A percentile compares a stretch with the other conserved stretches of the same genome.
Conservation (phyloP, 306 rosid genomes). For the Rubus parviflorus region DNA sequence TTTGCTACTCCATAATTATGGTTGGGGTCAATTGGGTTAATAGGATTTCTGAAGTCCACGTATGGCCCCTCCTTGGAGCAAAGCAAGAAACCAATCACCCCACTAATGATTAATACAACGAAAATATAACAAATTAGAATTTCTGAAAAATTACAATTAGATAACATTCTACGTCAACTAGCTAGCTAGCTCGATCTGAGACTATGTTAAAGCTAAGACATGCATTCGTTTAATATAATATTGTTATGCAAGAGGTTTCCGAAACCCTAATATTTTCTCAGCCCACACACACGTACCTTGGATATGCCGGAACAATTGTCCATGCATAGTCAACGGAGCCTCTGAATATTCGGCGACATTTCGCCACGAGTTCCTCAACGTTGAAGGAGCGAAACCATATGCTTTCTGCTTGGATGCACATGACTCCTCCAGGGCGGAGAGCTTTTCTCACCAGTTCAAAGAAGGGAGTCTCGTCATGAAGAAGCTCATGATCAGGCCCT, state of each 20-base stretch:
- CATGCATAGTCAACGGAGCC: constrained; percentile 71
- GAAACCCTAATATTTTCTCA: too few species aligned
- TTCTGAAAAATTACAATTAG: background rate
- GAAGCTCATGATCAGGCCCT: constrained; percentile 58
- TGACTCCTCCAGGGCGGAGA: constrained; percentile 56
- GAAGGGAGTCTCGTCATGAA: constrained; percentile 35
- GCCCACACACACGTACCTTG: constrained; percentile 41
- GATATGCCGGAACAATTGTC: constrained; percentile 70
- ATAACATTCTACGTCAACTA: too few species aligned
- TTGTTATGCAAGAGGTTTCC: too few species aligned
- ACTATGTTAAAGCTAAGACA: too few species aligned
- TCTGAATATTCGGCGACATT: constrained; percentile 45
- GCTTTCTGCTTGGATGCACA: constrained; percentile 72
- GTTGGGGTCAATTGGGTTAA: constrained; percentile 43
- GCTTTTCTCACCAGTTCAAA: constrained; percentile 49
- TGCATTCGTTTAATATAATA: too few species aligned
- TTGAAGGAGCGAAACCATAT: constrained; percentile 50
- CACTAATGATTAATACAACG: constrained; percentile 35
- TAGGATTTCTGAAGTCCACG: constrained; percentile 61
- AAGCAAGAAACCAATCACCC: constrained; percentile 75
- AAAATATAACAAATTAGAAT: too few species aligned
- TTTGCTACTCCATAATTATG: constrained; percentile 43
- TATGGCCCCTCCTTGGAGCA: constrained; percentile 62
- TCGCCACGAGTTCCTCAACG: constrained; percentile 35
- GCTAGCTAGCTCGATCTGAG: too few species aligned